These are phyloP conservation scores for Leishmania lainsoni DNA, from an alignment of 208 protist genomes.

Conservation along the genomic window DNA sequence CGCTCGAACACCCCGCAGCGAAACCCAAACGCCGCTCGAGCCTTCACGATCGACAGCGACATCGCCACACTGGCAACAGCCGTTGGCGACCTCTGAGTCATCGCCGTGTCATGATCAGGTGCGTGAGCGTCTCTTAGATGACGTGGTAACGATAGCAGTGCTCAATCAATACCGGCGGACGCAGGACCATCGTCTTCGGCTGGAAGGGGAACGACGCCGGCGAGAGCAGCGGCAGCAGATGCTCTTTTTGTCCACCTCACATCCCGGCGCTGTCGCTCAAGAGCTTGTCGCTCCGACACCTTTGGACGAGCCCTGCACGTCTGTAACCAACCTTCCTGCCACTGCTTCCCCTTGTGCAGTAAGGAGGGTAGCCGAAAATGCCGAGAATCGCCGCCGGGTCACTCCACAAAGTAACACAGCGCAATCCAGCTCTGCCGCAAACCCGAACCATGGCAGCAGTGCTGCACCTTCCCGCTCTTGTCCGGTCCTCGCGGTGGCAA, in stretches of 20 bases:
- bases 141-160: constrained; percentile 29
- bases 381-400: background rate
- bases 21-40: constrained; percentile 18
- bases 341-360: background rate
- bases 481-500: background rate
- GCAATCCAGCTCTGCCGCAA: background rate
- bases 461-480: background rate
- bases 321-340: background rate
- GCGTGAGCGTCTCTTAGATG: constrained; percentile 34
- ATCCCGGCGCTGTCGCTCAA: background rate
- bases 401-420: background rate
- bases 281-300: constrained; percentile 2
- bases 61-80: background rate
- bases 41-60: constrained; percentile 18
- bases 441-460: background rate
- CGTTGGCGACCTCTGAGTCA: background rate
- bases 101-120: constrained; percentile 14
- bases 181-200: constrained; percentile 16
- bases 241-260: background rate
- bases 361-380: background rate
- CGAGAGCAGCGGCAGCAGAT: constrained; percentile 26
- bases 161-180: constrained; percentile 23
- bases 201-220: constrained; percentile 22
- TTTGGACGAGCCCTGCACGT: background rate
- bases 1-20: constrained; percentile 8